These are phyloP conservation scores for Aspergillus uvarum DNA, from an alignment of 2,329 filamentous ascomycete genomes.

Conservation along the genomic window DNA sequence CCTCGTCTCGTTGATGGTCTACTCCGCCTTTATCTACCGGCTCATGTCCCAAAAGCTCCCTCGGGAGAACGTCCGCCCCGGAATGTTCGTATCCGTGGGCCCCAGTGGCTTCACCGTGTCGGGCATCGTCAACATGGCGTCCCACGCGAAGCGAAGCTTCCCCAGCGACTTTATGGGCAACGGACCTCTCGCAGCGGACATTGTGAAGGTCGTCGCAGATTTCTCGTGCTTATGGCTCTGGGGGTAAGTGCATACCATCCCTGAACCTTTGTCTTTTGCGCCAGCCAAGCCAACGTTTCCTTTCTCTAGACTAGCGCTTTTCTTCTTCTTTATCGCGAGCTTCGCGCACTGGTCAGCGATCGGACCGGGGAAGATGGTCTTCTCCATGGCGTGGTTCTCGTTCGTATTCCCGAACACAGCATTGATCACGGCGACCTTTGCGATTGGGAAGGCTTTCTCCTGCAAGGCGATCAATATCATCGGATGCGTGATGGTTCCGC, in stretches of 20 bases:
- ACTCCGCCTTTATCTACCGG: slow-evolving; percentile 78
- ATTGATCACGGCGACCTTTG: slow-evolving; percentile 69
- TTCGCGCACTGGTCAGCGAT: slow-evolving; percentile 71
- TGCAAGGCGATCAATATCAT: slow-evolving; percentile 63
- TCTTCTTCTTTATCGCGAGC: slow-evolving; percentile 81
- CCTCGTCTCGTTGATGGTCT: slow-evolving; percentile 72
- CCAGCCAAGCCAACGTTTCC: too few relatives aligned
- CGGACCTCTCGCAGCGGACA: slow-evolving; percentile 54
- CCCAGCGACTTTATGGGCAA: slow-evolving; percentile 57
- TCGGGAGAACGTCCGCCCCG: slow-evolving; percentile 70
- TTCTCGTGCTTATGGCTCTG: slow-evolving; percentile 76
- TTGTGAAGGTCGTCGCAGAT: slow-evolving; percentile 57
- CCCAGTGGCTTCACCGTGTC: slow-evolving; percentile 69
- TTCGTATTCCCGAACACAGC: slow-evolving; percentile 82
- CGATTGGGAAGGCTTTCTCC: slow-evolving; percentile 63
- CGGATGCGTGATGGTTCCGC: slow-evolving; percentile 66
- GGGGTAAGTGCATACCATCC: slow-evolving; percentile 48
- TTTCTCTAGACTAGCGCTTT: slow-evolving; percentile 61
- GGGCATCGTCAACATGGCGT: slow-evolving; percentile 60
- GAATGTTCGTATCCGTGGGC: slow-evolving; percentile 83
- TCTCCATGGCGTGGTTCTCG: slow-evolving; percentile 83
- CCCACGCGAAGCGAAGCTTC: slow-evolving; percentile 50
- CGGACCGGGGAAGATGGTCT: slow-evolving; percentile 62
- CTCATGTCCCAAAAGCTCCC: slow-evolving; percentile 87
- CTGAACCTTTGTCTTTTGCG: not conserved